Conservation (phyloP, 371 early-diverging fungal species). For the Neoconidiobolus thromboides region DNA sequence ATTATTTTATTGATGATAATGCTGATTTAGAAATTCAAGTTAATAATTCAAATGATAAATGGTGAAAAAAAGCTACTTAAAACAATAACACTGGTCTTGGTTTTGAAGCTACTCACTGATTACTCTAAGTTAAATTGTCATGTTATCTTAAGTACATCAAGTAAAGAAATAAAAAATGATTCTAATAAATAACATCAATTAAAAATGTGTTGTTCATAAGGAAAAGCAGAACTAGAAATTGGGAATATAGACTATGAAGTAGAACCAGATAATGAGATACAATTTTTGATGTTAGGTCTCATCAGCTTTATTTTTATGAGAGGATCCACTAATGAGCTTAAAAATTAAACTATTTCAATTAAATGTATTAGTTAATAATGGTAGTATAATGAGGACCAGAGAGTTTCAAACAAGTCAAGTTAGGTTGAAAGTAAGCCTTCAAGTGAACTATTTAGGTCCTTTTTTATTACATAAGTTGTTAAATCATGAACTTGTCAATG, state of each 20-base stretch:
- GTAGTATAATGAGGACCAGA: neutral
- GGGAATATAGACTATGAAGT: conserved; percentile 7
- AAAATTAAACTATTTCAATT: neutral
- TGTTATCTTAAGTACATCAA: neutral
- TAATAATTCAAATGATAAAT: no score
- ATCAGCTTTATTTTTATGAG: neutral
- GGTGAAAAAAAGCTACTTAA: no score
- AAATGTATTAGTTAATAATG: neutral
- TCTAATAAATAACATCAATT: neutral
- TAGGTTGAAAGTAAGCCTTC: neutral
- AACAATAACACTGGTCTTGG: neutral
- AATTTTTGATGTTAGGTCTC: conserved; percentile 10
- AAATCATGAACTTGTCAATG: neutral
- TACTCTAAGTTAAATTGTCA: neutral
- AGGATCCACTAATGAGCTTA: neutral
- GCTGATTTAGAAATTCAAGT: no score
- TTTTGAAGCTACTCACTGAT: neutral
- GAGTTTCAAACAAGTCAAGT: neutral
- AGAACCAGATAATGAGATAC: conserved; percentile 12
- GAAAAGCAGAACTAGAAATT: conserved; percentile 8
- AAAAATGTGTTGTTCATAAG: conserved; percentile 6
- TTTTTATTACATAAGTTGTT: neutral
- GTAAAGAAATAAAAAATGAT: neutral
- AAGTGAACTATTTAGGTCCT: neutral
- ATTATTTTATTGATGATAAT: no score